Conservation (phyloP, 2,329 filamentous ascomycete genomes). For the Amphichorda felina region DNA sequence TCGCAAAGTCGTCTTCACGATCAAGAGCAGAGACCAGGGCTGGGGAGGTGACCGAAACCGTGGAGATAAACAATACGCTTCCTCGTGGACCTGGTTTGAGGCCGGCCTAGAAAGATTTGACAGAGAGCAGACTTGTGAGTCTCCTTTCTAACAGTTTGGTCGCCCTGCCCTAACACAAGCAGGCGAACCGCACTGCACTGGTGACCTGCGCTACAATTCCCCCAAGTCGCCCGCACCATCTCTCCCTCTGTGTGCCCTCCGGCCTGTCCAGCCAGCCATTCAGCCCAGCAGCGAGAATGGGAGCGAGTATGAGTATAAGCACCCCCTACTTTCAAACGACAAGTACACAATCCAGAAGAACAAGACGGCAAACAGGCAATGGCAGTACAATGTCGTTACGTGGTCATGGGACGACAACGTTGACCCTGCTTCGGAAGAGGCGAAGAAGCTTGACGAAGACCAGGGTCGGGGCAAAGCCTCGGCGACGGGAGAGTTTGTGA, state of each 20-base stretch:
- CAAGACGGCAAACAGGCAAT: constrained; percentile 18
- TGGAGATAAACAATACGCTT: constrained; percentile 26
- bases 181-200: constrained; percentile 17
- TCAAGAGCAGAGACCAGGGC: constrained; percentile 47
- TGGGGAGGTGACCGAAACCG: constrained; percentile 25
- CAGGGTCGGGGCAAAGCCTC: constrained; percentile 38
- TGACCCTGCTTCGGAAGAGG: constrained; percentile 27
- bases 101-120: constrained; percentile 46
- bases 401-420: constrained; percentile 35
- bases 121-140: constrained; percentile 17
- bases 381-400: constrained; percentile 31
- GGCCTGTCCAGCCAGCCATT: constrained; percentile 21
- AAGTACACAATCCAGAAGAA: constrained; percentile 37
- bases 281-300: not conserved
- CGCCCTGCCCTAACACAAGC: too few relatives aligned
- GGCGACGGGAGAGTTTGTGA: constrained; percentile 42
- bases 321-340: constrained; percentile 20
- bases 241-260: constrained; percentile 21
- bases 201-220: constrained; percentile 14
- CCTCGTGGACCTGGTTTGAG: constrained; percentile 53
- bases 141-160: too few relatives aligned
- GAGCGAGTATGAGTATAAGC: constrained; percentile 16
- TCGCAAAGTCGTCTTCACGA: constrained; percentile 49
- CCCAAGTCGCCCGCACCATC: constrained; percentile 7
- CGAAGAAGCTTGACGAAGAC: constrained; percentile 20